A percentile compares a stretch with the other conserved stretches of the same genome.
Conservation (phyloP, 2,329 filamentous ascomycete species). For the Colletotrichum plurivorum region DNA sequence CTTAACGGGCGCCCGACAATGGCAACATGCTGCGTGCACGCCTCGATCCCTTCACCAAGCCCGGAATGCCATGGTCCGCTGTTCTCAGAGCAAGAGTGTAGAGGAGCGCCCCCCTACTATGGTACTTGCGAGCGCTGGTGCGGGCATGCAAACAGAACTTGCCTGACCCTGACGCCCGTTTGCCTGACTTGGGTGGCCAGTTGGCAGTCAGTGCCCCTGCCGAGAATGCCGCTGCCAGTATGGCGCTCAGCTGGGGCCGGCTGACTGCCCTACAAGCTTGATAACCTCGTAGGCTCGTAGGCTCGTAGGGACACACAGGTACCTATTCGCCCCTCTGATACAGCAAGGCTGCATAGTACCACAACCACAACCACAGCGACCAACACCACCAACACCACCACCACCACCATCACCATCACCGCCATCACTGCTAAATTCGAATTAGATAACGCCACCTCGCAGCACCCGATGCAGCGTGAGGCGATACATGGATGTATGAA, state of each 20-base stretch:
- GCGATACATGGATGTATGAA: too few species aligned
- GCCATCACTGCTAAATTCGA: not conserved
- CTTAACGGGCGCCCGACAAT: not conserved
- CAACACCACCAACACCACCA: not conserved
- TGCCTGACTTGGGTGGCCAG: not conserved
- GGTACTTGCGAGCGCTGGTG: not conserved
- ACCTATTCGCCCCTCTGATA: too few species aligned
- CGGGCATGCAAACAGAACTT: not conserved
- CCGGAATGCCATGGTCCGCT: not conserved
- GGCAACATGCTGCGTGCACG: too few species aligned
- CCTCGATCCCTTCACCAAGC: too few species aligned
- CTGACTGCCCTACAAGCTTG: not conserved
- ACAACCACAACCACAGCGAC: not conserved
- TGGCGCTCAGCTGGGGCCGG: conserved; percentile 2
- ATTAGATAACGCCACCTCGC: not conserved
- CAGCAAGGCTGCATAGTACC: not conserved
- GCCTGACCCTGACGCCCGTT: not conserved
- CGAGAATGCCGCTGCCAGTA: not conserved
- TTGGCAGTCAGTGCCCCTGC: not conserved
- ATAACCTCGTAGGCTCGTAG: too few species aligned
- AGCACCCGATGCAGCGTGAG: not conserved
- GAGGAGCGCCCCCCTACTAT: not conserved
- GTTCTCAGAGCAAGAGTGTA: not conserved
- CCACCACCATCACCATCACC: not conserved
- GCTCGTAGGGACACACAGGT: too few species aligned